phyloP scores from a whole-genome alignment of 352 stramenopile species.

The Phytophthora colocasiae region DNA sequence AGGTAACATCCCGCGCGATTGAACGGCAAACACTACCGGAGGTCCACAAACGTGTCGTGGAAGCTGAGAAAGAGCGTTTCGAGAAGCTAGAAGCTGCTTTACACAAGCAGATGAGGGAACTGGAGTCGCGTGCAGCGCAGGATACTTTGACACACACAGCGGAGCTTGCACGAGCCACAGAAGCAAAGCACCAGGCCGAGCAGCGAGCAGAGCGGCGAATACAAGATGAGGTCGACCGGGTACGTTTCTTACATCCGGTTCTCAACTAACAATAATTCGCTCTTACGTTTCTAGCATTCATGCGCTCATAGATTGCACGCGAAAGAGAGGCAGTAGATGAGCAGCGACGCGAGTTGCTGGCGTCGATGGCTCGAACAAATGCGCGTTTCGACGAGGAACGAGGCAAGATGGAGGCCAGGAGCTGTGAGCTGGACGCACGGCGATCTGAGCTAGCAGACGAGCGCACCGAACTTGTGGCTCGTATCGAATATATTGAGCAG shows the following conservation, averaged over 20 bases:
- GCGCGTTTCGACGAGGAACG: constrained; percentile 75
- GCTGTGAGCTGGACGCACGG: constrained; percentile 62
- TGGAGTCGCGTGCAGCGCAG: constrained; percentile 55
- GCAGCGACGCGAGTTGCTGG: constrained; percentile 72
- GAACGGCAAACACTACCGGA: constrained; percentile 71
- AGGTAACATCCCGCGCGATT: constrained; percentile 44
- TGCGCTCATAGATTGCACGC: constrained; percentile 48
- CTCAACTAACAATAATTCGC: neutral
- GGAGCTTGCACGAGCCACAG: constrained; percentile 45
- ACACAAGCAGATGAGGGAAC: constrained; percentile 54
- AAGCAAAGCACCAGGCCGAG: constrained; percentile 50
- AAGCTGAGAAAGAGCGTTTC: constrained; percentile 68
- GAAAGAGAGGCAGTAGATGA: constrained; percentile 79
- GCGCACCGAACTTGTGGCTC: constrained; percentile 59
- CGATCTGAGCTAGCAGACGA: constrained; percentile 69
- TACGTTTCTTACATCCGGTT: constrained; percentile 13
- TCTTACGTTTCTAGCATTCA: constrained; percentile 1
- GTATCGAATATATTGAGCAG: constrained; percentile 55
- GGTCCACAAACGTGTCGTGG: constrained; percentile 59
- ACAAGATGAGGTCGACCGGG: constrained; percentile 62
- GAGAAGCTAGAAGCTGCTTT: constrained; percentile 67
- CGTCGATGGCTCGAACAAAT: constrained; percentile 55
- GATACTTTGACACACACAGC: constrained; percentile 51
- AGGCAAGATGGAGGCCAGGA: constrained; percentile 64
- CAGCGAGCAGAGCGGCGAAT: constrained; percentile 69